Conservation (phyloP, 1,284 basidiomycete genomes). For the Cerioporus squamosus region DNA sequence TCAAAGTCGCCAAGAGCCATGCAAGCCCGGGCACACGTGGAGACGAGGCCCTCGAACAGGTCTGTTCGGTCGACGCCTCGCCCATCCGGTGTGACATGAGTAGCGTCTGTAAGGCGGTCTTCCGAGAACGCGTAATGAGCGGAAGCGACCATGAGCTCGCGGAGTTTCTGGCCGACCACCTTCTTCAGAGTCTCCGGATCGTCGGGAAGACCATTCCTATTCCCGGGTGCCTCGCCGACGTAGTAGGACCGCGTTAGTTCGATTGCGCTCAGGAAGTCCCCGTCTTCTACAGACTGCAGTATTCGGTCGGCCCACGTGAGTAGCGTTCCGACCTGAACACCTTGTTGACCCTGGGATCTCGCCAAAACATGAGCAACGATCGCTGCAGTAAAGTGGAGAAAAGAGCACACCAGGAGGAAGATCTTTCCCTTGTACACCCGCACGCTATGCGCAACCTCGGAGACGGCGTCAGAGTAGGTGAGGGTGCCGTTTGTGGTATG, state of each 20-base stretch:
- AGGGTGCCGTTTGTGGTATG: conserved; percentile 51
- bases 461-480: conserved; percentile 52
- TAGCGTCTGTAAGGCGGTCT: conserved; percentile 89
- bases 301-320: conserved; percentile 97
- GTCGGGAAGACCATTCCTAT: conserved; percentile 86
- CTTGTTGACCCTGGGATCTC: conserved; percentile 59
- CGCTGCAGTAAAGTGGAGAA: no score
- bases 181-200: conserved; percentile 58
- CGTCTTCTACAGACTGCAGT: conserved; percentile 80
- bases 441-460: conserved; percentile 74
- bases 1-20: conserved; percentile 81
- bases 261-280: conserved; percentile 92
- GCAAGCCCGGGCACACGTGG: conserved; percentile 82
- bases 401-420: conserved; percentile 79
- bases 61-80: conserved; percentile 91
- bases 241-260: conserved; percentile 87
- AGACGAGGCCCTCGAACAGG: conserved; percentile 89
- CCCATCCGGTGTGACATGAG: conserved; percentile 82
- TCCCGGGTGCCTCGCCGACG: conserved; percentile 81
- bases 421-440: conserved; percentile 89
- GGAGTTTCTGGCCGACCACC: conserved; percentile 79
- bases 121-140: conserved; percentile 92
- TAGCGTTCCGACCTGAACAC: conserved; percentile 84
- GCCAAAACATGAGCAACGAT: neutral
- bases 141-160: conserved; percentile 87